Evolutionary conservation across 2,329 filamentous ascomycete species (phyloP), one percentile per base, ranked within the genome.

Genomic region (Claviceps pusilla): DNA sequence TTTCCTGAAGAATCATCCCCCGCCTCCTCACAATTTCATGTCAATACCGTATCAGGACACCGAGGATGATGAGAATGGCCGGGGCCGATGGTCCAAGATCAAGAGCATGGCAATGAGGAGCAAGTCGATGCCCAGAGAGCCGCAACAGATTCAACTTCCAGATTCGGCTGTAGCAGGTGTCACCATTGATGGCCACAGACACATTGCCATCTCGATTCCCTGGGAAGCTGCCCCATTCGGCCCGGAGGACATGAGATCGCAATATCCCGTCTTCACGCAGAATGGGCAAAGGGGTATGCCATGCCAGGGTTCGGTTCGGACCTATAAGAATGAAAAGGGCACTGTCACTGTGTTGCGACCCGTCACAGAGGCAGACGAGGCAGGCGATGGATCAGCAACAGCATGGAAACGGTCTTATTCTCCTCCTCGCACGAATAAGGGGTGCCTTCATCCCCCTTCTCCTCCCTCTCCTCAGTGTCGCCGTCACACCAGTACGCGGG

Each of bases 151-250:
- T 39, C 66, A 61, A 39, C 69, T 82, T 3, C 78, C 78, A 9
- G 78, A 82, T 61, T 75, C 74, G 29, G 77, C 78, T 12, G 69
- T 82, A 14, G 74, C 76, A 4, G 75, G 76, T 7, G 75, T 66
- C 41, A 82, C 78, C 0, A 75, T 65, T 7, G 73, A 69, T 3
- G 79, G 79, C 1, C 70, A 78, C 60, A 71, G 76, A 4, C 76
- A 82, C 59, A 81, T 83, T 58, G 77, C 78, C 55, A 82, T 82
- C 52, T 80, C 78, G 0, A 80, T 82, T 48, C 79, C 79, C 1
- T 56, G 75, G 12, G 72, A 78, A 58, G 67, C 77, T 55, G 73
- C 71, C 5, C 71, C 76, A 28, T 65, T 75, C 47, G 69, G 68
- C 3, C 57, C 60, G 41, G 59, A 58, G 43, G 59, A 58, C 37